Percentiles rank a stretch among this genome's conserved stretches.
Evolutionary conservation across 2,329 filamentous ascomycete species (phyloP).

Genomic region (Aspergillus sp.): DNA sequence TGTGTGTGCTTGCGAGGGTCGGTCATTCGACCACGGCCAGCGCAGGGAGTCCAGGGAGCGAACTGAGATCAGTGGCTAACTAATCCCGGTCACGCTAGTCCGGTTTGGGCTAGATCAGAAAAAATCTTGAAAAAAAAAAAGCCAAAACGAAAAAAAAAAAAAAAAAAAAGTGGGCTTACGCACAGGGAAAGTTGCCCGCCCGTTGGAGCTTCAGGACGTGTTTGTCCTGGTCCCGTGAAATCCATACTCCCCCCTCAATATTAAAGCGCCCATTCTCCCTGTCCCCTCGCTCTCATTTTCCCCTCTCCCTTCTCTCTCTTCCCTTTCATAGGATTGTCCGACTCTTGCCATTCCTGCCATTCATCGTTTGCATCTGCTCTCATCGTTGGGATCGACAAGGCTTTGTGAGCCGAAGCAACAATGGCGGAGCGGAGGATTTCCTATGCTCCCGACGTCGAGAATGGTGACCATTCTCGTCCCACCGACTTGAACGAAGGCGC

Average conservation of each 20-base stretch:
- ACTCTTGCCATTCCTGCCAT: conserved; percentile 39
- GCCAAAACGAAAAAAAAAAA: conserved; percentile 7
- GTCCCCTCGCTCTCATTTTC: conserved; percentile 19
- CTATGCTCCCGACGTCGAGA: conserved; percentile 46
- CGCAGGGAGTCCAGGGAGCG: conserved; percentile 17
- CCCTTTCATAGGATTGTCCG: conserved; percentile 37
- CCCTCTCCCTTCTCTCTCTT: conserved; percentile 21
- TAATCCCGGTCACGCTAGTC: conserved; percentile 20
- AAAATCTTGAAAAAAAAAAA: conserved; percentile 12
- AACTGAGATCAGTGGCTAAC: conserved; percentile 22
- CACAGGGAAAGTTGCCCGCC: conserved; percentile 30
- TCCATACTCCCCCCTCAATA: conserved; percentile 32
- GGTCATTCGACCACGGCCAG: not conserved
- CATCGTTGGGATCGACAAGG: conserved; percentile 35
- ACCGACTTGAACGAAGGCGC: conserved; percentile 29
- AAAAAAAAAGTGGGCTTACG: conserved; percentile 27
- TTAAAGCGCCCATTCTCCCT: conserved; percentile 37
- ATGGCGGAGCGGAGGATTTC: conserved; percentile 47
- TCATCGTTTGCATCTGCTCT: conserved; percentile 35
- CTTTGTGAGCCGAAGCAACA: conserved; percentile 43
- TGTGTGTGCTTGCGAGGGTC: conserved; percentile 16
- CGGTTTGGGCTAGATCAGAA: conserved; percentile 5
- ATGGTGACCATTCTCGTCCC: conserved; percentile 38
- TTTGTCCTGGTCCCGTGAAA: conserved; percentile 28
- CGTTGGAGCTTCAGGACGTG: conserved; percentile 30